Conservation (phyloP, 2,329 filamentous ascomycete species). For the Colletotrichum tanaceti region DNA sequence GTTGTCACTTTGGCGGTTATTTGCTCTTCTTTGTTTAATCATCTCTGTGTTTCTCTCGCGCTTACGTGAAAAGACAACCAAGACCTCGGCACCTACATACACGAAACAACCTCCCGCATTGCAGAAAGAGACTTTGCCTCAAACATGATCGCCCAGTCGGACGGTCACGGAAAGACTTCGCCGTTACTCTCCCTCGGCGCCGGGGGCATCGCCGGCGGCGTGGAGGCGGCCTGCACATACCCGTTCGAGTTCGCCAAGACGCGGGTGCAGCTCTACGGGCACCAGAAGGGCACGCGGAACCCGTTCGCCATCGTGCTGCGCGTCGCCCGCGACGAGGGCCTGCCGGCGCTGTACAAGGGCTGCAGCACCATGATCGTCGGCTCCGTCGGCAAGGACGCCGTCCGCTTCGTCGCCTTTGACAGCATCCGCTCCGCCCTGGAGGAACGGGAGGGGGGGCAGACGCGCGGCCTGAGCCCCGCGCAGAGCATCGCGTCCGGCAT, state of each 20-base stretch:
- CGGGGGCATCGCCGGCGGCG: constrained; percentile 28
- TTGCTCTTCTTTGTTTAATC: too few relatives aligned
- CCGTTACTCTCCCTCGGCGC: constrained; percentile 22
- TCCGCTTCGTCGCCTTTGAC: constrained; percentile 32
- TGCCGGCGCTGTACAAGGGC: constrained; percentile 26
- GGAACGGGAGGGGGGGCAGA: constrained; percentile 17
- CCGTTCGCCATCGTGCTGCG: constrained; percentile 28
- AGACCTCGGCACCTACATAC: neutral
- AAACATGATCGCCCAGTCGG: constrained; percentile 17
- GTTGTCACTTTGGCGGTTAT: neutral
- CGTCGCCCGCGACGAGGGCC: constrained; percentile 24
- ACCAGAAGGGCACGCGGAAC: constrained; percentile 26
- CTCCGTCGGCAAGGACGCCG: constrained; percentile 31
- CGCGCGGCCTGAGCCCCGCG: constrained; percentile 11
- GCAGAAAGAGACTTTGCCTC: neutral
- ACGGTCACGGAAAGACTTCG: constrained; percentile 31
- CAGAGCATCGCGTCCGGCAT: constrained; percentile 29
- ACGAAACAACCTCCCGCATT: too few relatives aligned
- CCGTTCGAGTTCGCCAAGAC: constrained; percentile 34
- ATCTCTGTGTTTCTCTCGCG: neutral
- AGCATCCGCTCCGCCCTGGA: constrained; percentile 25
- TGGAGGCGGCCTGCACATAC: constrained; percentile 31
- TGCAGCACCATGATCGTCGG: constrained; percentile 35
- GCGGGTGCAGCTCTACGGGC: constrained; percentile 28
- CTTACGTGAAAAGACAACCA: too few relatives aligned